phyloP scores from a whole-genome alignment of 106 monocot genomes.

The Narthecium ossifragum region DNA sequence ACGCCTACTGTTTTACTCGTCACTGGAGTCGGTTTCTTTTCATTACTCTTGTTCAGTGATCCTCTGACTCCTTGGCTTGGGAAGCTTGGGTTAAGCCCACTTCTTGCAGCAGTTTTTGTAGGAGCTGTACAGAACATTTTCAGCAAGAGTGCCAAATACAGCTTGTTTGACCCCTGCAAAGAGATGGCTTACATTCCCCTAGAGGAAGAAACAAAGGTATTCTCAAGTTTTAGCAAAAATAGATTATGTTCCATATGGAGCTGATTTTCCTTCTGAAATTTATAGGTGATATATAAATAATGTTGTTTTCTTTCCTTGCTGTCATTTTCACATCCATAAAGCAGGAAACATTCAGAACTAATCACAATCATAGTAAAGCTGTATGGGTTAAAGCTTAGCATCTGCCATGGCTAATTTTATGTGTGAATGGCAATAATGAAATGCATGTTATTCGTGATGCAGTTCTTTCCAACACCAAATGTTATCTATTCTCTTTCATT shows the following conservation, averaged over 20 bases:
- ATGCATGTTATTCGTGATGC: no score
- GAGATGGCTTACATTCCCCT: slow-evolving; percentile 95
- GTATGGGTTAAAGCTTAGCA: not conserved
- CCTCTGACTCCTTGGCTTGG: slow-evolving; percentile 59
- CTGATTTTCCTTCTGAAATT: no score
- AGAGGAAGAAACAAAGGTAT: slow-evolving; percentile 81
- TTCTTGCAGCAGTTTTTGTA: slow-evolving; percentile 90
- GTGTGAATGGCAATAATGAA: no score
- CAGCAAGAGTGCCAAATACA: slow-evolving; percentile 93
- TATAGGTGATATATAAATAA: no score
- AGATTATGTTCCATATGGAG: not conserved
- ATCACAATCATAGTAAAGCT: not conserved
- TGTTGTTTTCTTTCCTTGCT: not conserved
- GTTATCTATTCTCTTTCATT: no score
- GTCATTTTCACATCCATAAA: not conserved
- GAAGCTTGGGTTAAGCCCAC: slow-evolving; percentile 62
- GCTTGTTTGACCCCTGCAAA: slow-evolving; percentile 93
- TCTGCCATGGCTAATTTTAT: no score
- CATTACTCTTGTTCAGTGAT: slow-evolving; percentile 74
- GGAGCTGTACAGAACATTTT: slow-evolving; percentile 93
- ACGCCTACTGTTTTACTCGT: slow-evolving; percentile 88
- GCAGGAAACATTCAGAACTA: not conserved
- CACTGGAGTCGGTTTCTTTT: slow-evolving; percentile 97
- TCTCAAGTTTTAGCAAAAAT: no score
- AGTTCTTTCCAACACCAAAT: no score